Percentiles rank a stretch among this genome's conserved stretches.
phyloP scores from a whole-genome alignment of 139 green algal species.

The Chlorella sorokiniana region DNA sequence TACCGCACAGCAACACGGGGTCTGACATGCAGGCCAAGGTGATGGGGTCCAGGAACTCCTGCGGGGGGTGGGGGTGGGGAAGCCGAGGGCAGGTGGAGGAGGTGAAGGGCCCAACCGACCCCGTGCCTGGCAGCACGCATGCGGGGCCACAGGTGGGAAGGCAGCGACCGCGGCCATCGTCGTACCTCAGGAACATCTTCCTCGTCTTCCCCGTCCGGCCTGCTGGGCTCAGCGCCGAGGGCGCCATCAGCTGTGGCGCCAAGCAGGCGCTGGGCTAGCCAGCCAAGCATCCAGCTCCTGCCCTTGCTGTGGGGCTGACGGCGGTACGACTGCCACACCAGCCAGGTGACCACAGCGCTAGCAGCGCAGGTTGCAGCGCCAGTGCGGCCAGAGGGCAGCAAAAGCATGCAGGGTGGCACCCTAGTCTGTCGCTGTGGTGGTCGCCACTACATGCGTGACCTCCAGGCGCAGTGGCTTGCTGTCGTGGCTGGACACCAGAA shows the following conservation, averaged over 20 bases:
- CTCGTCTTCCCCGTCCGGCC: background rate
- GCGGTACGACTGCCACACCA: background rate
- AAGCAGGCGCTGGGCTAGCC: background rate
- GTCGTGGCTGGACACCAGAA: conserved; percentile 5
- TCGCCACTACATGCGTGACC: background rate
- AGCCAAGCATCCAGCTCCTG: background rate
- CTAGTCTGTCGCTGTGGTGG: background rate
- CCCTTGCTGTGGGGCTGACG: background rate
- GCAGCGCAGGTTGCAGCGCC: background rate
- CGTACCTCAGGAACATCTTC: conserved; percentile 12
- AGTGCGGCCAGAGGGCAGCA: background rate
- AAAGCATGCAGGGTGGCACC: background rate
- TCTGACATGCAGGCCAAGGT: conserved; percentile 38
- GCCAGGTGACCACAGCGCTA: background rate
- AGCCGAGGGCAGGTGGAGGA: background rate
- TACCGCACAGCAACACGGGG: conserved; percentile 46
- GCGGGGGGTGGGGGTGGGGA: background rate
- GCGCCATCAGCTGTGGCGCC: background rate
- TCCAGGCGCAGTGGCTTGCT: conserved; percentile 25
- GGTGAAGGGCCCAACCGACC: background rate
- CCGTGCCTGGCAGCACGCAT: background rate
- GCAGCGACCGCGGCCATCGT: too few species aligned
- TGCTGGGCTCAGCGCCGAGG: background rate
- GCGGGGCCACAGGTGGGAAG: background rate
- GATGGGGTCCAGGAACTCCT: conserved; percentile 46